Conservation (phyloP, 2,329 filamentous ascomycete genomes). For the Diplodia sapinea region DNA sequence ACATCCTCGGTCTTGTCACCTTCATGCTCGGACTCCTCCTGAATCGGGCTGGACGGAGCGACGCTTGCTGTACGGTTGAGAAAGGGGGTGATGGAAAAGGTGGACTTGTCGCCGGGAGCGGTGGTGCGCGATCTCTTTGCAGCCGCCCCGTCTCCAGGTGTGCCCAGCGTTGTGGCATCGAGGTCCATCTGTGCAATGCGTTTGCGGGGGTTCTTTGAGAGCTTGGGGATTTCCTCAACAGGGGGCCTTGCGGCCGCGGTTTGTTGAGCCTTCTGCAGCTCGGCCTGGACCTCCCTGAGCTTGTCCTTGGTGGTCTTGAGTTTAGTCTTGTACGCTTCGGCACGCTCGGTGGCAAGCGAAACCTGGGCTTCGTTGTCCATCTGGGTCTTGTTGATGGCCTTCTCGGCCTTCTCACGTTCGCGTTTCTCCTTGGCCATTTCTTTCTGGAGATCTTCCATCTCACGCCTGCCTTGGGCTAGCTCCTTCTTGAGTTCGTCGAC, state of each 20-base stretch:
- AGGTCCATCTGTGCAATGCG: constrained; percentile 53
- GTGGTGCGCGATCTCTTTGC: constrained; percentile 59
- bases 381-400: constrained; percentile 61
- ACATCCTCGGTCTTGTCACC: constrained; percentile 39
- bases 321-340: constrained; percentile 73
- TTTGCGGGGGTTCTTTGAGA: constrained; percentile 50
- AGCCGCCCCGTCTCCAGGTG: constrained; percentile 55
- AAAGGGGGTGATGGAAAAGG: constrained; percentile 93
- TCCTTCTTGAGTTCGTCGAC: constrained; percentile 31
- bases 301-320: constrained; percentile 73
- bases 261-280: constrained; percentile 53
- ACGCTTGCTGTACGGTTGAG: constrained; percentile 75
- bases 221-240: constrained; percentile 40
- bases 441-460: constrained; percentile 38
- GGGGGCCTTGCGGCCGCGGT: constrained; percentile 41
- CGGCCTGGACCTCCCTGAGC: constrained; percentile 68
- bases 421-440: constrained; percentile 49
- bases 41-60: constrained; percentile 52
- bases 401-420: constrained; percentile 59
- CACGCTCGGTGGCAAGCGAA: constrained; percentile 70
- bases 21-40: constrained; percentile 39
- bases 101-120: constrained; percentile 81
- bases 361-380: constrained; percentile 67
- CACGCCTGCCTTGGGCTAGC: constrained; percentile 34
- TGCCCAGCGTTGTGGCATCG: constrained; percentile 55